Conservation (phyloP, 1,284 basidiomycete species). For the Ganoderma multipileum region DNA sequence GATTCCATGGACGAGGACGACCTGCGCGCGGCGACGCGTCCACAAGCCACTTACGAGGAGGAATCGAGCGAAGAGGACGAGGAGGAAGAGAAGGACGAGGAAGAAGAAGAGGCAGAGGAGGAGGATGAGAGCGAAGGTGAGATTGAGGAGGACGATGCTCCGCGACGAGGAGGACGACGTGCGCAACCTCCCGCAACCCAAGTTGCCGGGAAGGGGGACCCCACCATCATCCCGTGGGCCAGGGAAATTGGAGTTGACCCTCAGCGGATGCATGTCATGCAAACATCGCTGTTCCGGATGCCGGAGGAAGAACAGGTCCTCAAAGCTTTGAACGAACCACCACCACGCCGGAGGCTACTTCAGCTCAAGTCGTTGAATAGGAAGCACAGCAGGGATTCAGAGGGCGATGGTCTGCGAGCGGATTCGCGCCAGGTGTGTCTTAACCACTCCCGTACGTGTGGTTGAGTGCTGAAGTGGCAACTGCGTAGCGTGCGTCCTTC, state of each 20-base stretch:
- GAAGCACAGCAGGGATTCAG: slow-evolving; percentile 80
- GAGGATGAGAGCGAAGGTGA: slow-evolving; percentile 24
- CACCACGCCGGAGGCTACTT: slow-evolving; percentile 46
- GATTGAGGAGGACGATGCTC: slow-evolving; percentile 22
- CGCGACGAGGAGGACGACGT: slow-evolving; percentile 15
- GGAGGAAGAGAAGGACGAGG: slow-evolving; percentile 14
- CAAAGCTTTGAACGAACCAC: slow-evolving; percentile 53
- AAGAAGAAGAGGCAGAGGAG: slow-evolving; percentile 20
- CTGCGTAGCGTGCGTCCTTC: slow-evolving; percentile 74
- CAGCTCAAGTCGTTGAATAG: slow-evolving; percentile 49
- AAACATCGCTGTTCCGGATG: slow-evolving; percentile 82
- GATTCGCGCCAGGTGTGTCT: slow-evolving; percentile 69
- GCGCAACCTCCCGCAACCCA: neutral
- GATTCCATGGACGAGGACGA: slow-evolving; percentile 30
- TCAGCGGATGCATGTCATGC: slow-evolving; percentile 91
- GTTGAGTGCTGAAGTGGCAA: slow-evolving; percentile 22
- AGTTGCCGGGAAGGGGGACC: slow-evolving; percentile 23
- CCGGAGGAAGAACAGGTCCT: slow-evolving; percentile 72
- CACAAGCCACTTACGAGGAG: neutral
- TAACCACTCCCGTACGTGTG: slow-evolving; percentile 10
- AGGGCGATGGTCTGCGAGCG: slow-evolving; percentile 67
- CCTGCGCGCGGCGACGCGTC: slow-evolving; percentile 13
- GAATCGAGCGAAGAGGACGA: slow-evolving; percentile 16
- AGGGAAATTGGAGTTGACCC: slow-evolving; percentile 77
- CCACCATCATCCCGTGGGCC: slow-evolving; percentile 62